Evolutionary conservation across 176 grass and related monocot species (phyloP).

Genomic region (Oryza glaberrima): DNA sequence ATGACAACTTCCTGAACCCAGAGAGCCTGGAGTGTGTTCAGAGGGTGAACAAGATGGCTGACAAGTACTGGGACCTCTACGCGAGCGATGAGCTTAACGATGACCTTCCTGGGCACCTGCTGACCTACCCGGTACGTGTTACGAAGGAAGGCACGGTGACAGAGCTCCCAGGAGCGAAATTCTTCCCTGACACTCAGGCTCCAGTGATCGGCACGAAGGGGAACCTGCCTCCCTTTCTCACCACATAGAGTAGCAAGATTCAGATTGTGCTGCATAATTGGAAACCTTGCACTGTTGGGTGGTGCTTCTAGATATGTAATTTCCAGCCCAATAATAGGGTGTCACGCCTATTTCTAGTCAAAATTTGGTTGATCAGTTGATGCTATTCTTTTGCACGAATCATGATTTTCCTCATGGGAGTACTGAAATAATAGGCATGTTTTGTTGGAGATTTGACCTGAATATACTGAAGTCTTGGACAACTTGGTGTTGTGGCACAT

Average conservation of each 20-base stretch:
- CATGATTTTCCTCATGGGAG: not conserved
- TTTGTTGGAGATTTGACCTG: not conserved
- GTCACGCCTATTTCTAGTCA: not conserved
- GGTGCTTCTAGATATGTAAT: not conserved
- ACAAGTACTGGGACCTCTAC: slow-evolving; percentile 84
- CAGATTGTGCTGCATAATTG: not conserved
- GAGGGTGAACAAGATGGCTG: slow-evolving; percentile 79
- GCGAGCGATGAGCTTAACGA: slow-evolving; percentile 44
- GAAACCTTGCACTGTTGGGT: not conserved
- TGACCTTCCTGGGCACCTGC: slow-evolving; percentile 87
- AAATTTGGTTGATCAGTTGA: not conserved
- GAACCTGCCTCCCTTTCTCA: slow-evolving; percentile 68
- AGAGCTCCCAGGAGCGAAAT: slow-evolving; percentile 67
- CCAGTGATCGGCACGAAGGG: slow-evolving; percentile 54
- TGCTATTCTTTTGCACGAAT: not conserved
- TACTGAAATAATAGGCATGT: not conserved
- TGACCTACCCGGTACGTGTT: slow-evolving; percentile 65
- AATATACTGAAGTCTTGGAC: slow-evolving; percentile 3
- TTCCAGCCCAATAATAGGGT: not conserved
- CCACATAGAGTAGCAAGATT: slow-evolving; percentile 51
- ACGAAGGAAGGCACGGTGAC: slow-evolving; percentile 50
- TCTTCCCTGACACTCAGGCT: slow-evolving; percentile 72
- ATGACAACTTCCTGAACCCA: slow-evolving; percentile 64
- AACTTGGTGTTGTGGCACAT: not conserved
- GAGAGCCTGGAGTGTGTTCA: slow-evolving; percentile 63